A percentile compares a stretch with the other conserved stretches of the same genome.
Evolutionary conservation across 768 basidiomycete species (phyloP).

Genomic region (Amanita thiersii): DNA sequence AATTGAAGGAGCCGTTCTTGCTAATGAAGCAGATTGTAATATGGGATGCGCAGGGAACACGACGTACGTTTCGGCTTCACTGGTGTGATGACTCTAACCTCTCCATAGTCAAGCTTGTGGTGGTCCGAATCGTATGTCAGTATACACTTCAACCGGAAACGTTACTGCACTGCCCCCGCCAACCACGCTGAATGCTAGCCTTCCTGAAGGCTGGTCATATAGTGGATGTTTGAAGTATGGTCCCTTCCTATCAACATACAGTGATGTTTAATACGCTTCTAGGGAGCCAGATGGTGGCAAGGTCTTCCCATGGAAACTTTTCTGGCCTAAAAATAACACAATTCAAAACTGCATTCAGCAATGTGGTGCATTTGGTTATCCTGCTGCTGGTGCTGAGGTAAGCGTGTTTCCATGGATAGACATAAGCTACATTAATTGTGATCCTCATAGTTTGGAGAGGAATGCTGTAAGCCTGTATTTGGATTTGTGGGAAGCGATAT

Average conservation of each 20-base stretch:
- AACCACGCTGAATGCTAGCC: slow-evolving; percentile 37
- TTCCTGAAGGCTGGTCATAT: slow-evolving; percentile 61
- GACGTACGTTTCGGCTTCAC: slow-evolving; percentile 34
- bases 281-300: slow-evolving; percentile 42
- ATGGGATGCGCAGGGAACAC: slow-evolving; percentile 69
- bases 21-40: slow-evolving; percentile 47
- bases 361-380: slow-evolving; percentile 65
- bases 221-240: slow-evolving; percentile 60
- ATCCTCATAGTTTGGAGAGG: slow-evolving; percentile 41
- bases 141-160: slow-evolving; percentile 47
- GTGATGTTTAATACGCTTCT: neutral
- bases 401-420: slow-evolving; percentile 3
- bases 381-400: slow-evolving; percentile 58
- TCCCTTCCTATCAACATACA: neutral
- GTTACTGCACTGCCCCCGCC: slow-evolving; percentile 57
- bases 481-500: neutral
- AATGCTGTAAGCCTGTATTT: slow-evolving; percentile 54
- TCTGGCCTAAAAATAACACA: slow-evolving; percentile 54
- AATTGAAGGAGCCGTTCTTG: slow-evolving; percentile 48
- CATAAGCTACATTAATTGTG: neutral
- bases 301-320: slow-evolving; percentile 54
- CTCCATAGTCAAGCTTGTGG: slow-evolving; percentile 59
- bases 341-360: slow-evolving; percentile 57
- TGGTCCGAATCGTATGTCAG: slow-evolving; percentile 62
- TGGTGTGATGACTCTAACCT: neutral